phyloP scores from a whole-genome alignment of 2,329 filamentous ascomycete genomes.

The Aspergillus pseudoterreus region DNA sequence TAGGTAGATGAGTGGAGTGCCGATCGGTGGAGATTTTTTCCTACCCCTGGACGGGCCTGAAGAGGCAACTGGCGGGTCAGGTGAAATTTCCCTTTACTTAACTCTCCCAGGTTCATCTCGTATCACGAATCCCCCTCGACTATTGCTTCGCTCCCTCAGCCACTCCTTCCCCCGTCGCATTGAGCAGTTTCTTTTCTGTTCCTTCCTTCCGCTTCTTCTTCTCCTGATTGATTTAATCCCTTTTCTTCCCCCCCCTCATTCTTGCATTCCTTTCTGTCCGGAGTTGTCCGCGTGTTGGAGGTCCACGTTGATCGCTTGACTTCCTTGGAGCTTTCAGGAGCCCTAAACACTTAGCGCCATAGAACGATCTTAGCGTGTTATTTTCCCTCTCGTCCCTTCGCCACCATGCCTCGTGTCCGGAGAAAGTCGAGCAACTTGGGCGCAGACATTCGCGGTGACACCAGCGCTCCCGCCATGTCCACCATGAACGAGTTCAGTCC shows the following conservation, averaged over 20 bases:
- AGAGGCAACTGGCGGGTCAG: too few relatives aligned
- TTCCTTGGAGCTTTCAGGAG: too few relatives aligned
- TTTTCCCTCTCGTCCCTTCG: neutral
- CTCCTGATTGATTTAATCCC: neutral
- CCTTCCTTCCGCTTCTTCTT: neutral
- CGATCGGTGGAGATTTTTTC: too few relatives aligned
- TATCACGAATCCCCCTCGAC: neutral
- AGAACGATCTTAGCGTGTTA: neutral
- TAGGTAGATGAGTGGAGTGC: too few relatives aligned
- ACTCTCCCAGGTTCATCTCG: neutral
- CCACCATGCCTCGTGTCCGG: constrained; percentile 37
- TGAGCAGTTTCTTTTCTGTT: neutral
- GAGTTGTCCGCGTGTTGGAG: too few relatives aligned
- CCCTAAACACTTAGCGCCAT: too few relatives aligned
- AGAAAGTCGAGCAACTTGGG: constrained; percentile 44
- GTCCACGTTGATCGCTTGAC: too few relatives aligned
- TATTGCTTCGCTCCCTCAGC: neutral
- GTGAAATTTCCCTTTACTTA: too few relatives aligned
- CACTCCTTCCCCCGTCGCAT: neutral
- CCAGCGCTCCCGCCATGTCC: constrained; percentile 44
- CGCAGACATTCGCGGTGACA: constrained; percentile 46
- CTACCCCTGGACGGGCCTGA: too few relatives aligned
- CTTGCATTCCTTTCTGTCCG: too few relatives aligned
- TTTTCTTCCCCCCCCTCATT: neutral
- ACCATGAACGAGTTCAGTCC: constrained; percentile 40